Evolutionary conservation across 345 rosid genomes (phyloP).

Genomic region (Rhizophora apiculata): DNA sequence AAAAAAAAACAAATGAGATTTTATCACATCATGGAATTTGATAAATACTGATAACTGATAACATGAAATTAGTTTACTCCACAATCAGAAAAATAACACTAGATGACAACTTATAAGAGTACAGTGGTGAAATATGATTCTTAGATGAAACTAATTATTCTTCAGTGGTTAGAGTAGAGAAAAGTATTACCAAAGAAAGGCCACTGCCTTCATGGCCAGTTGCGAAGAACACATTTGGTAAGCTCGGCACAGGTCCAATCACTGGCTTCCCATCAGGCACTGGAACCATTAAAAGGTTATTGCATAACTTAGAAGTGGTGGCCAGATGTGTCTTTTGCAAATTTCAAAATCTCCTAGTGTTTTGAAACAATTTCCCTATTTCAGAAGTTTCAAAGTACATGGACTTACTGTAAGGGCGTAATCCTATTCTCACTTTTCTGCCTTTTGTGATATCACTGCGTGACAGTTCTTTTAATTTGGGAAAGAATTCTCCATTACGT

Average conservation of each 20-base stretch:
- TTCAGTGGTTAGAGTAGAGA: neutral
- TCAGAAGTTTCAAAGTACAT: neutral
- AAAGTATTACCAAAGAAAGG: conserved; percentile 67
- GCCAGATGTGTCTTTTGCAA: neutral
- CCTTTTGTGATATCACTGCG: conserved; percentile 40
- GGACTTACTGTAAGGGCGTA: conserved; percentile 92
- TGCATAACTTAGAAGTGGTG: conserved; percentile 3
- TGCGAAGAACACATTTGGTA: conserved; percentile 65
- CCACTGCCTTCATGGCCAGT: conserved; percentile 98
- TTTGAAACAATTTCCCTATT: neutral
- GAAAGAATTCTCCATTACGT: conserved; percentile 74
- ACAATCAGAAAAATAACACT: neutral
- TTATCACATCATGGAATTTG: neutral
- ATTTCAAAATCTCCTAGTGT: neutral
- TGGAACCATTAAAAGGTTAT: conserved; percentile 26
- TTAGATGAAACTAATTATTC: neutral
- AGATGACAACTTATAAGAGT: neutral
- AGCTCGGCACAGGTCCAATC: conserved; percentile 67
- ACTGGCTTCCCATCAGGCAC: conserved; percentile 95
- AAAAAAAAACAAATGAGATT: neutral
- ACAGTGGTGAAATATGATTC: neutral
- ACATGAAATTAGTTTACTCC: neutral
- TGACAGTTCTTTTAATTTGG: conserved; percentile 50
- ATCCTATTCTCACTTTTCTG: conserved; percentile 83
- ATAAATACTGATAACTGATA: neutral